Base-by-base conservation (phyloP, 352 stramenopile genomes). In the Blastocystis sp. region DNA sequence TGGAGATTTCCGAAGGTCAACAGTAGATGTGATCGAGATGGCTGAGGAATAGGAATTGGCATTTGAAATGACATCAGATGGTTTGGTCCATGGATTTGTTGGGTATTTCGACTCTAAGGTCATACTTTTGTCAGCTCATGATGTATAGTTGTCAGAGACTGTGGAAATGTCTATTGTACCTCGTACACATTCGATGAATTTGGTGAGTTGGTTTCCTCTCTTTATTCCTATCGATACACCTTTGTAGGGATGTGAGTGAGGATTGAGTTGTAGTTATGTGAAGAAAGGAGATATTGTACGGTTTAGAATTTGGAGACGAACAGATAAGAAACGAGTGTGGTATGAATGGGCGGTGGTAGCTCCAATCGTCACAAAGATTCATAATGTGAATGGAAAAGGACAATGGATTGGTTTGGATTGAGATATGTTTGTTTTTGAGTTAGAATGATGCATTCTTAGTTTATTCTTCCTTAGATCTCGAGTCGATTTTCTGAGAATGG, bases 141-240 rank as follows among this genome's bases (percentile, higher is more conserved):
- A n/a, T 52, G 21, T n/a, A 21, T 83, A 83, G 78, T 90, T 98
- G 9, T 98, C 97, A 85, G 92, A 93, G 32, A 91, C 97, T 81
- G 91, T 96, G 19, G 92, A 91, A 52, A 93, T 98, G 69, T 97
- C 93, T 78, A 99, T 98, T 90, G 93, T 95, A 58, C 96, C 96
- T 2, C 86, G 90, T 46, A 96, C 93, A 29, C 96, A 98, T 90
- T 98, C 95, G 11, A 91, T 94, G 75, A 94, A 95, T 52, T 98
- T 99, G 96, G 98, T 98, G 89, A 97, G 93, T 74, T 99, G 96
- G 96, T 99, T 99, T 90, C 96, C 96, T 29, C 93, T 98, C 66
- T 98, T 96, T 89, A 97, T 99, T 88, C 96, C 96, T 14, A 89
- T 99, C 32, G 92, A 92, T 5, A 89, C 94, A 32, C 96, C 96